phyloP scores from a whole-genome alignment of 2,329 filamentous ascomycete species.

The Gremmenia infestans region DNA sequence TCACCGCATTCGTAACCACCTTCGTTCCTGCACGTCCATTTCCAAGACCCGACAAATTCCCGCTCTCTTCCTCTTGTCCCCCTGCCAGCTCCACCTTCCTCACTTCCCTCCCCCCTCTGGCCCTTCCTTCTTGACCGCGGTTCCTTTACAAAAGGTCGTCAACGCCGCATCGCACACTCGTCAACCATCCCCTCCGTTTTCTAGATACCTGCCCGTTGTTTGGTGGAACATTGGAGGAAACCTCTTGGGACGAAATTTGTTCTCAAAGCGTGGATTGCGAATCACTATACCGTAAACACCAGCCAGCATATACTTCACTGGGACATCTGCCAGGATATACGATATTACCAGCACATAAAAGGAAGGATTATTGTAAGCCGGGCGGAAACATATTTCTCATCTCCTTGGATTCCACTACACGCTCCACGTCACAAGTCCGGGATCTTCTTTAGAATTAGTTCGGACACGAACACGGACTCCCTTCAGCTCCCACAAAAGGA shows the following conservation, averaged over 20 bases:
- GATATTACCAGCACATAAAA: not conserved
- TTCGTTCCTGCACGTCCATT: slow-evolving; percentile 1
- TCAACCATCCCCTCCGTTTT: not conserved
- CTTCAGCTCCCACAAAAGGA: not conserved
- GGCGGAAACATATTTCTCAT: not conserved
- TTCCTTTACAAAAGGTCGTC: not conserved
- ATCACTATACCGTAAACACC: not conserved
- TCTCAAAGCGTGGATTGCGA: not conserved
- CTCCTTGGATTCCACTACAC: not conserved
- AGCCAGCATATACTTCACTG: not conserved
- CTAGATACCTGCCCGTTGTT: not conserved
- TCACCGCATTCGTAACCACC: not conserved
- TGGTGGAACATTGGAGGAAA: not conserved
- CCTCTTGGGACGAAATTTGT: not conserved
- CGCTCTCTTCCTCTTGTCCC: not conserved
- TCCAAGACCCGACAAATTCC: not conserved
- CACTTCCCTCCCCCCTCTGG: not conserved
- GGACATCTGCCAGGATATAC: not conserved
- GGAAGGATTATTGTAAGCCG: not conserved
- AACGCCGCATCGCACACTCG: not conserved
- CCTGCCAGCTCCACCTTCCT: not conserved
- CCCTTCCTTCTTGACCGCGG: not conserved
- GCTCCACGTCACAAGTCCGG: not conserved
- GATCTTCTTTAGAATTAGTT: not conserved
- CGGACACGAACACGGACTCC: not conserved